phyloP scores from a whole-genome alignment of 192 early-diverging fungal genomes.

The Coemansia sp. region DNA sequence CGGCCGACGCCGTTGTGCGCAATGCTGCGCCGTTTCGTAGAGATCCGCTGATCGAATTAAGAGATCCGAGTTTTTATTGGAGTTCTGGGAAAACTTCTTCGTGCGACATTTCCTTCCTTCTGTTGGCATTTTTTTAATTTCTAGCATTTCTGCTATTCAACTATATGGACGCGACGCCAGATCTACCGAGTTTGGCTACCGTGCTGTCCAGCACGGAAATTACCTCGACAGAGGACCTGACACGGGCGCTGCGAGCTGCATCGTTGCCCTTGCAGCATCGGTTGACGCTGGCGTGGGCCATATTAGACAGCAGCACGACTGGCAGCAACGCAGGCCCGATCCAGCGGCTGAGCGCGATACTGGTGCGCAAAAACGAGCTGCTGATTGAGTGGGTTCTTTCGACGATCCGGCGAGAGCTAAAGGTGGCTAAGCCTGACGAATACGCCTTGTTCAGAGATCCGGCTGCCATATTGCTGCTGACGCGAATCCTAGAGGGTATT shows the following conservation, averaged over 20 bases:
- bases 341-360: slow-evolving; percentile 15
- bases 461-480: slow-evolving; percentile 14
- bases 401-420: slow-evolving; percentile 42
- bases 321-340: not conserved
- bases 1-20: not conserved
- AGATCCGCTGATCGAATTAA: not conserved
- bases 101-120: not conserved
- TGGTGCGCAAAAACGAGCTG: slow-evolving; percentile 43
- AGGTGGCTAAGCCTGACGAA: slow-evolving; percentile 10
- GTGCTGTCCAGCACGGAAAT: slow-evolving; percentile 7
- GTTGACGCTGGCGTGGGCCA: slow-evolving; percentile 27
- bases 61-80: not conserved
- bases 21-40: not conserved
- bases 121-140: not conserved
- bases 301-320: slow-evolving; percentile 27
- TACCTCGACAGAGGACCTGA: slow-evolving; percentile 37
- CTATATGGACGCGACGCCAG: slow-evolving; percentile 3
- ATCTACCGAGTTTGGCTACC: not conserved
- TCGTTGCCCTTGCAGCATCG: slow-evolving; percentile 21
- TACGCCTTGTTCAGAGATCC: slow-evolving; percentile 20
- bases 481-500: slow-evolving; percentile 24
- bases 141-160: not conserved
- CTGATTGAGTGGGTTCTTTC: slow-evolving; percentile 45
- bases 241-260: slow-evolving; percentile 25
- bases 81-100: not conserved